phyloP scores from a whole-genome alignment of 2,329 filamentous ascomycete genomes.

The Clathrospora elynae region DNA sequence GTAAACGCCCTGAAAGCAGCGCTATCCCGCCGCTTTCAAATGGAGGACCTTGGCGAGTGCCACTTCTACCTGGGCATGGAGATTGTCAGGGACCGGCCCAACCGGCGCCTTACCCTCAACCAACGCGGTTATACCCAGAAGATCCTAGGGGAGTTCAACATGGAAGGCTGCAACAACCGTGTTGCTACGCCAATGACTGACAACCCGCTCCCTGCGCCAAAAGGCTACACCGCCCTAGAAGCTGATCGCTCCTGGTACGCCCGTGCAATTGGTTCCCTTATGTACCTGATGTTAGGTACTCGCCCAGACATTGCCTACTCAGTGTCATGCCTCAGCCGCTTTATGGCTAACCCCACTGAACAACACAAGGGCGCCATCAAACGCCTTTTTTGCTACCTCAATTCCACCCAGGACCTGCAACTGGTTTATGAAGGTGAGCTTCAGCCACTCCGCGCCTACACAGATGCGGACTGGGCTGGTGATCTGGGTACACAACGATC shows the following conservation, averaged over 20 bases:
- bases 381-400: neutral
- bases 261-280: neutral
- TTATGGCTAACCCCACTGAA: neutral
- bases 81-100: conserved; percentile 18
- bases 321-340: neutral
- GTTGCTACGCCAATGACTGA: no score
- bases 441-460: neutral
- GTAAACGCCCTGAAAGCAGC: conserved; percentile 22
- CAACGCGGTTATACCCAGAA: no score
- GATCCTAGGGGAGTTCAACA: no score
- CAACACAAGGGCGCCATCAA: neutral
- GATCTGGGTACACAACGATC: conserved; percentile 8
- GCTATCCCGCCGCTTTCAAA: conserved; percentile 26
- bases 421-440: neutral
- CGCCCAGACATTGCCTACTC: neutral
- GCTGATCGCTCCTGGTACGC: neutral
- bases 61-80: conserved; percentile 33
- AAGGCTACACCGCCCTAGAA: neutral
- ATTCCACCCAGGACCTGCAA: neutral
- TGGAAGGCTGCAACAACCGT: no score
- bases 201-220: no score
- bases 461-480: neutral
- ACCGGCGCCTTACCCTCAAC: no score
- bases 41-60: conserved; percentile 28
- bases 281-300: neutral